These are phyloP conservation scores for Hysterangium stoloniferum DNA, from an alignment of 768 basidiomycete genomes.

Conservation along the genomic window DNA sequence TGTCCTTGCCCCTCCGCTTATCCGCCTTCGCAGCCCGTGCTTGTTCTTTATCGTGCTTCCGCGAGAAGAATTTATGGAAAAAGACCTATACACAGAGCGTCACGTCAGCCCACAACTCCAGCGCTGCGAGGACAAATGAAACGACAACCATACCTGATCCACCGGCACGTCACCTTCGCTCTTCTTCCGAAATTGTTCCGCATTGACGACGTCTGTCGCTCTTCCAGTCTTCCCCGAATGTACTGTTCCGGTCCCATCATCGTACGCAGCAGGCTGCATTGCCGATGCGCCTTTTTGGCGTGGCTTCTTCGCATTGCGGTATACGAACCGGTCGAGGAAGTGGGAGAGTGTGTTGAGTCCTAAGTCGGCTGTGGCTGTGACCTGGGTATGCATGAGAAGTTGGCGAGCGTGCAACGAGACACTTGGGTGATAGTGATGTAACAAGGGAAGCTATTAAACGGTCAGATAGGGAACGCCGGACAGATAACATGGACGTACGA, in stretches of 20 bases:
- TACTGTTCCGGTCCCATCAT: slow-evolving; percentile 66
- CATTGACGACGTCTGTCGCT: slow-evolving; percentile 52
- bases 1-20: slow-evolving; percentile 35
- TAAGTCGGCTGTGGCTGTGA: slow-evolving; percentile 82
- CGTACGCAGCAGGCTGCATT: slow-evolving; percentile 84
- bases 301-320: slow-evolving; percentile 85
- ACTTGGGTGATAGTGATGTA: slow-evolving; percentile 86
- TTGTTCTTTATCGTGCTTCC: slow-evolving; percentile 52
- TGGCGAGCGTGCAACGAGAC: slow-evolving; percentile 81
- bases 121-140: not conserved
- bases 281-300: slow-evolving; percentile 72
- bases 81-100: slow-evolving; percentile 48
- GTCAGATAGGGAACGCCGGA: not conserved
- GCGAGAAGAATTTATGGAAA: slow-evolving; percentile 84
- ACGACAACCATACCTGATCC: slow-evolving; percentile 59
- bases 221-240: slow-evolving; percentile 49
- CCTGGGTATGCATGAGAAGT: slow-evolving; percentile 59
- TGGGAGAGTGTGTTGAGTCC: slow-evolving; percentile 88
- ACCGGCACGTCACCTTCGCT: slow-evolving; percentile 68
- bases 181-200: slow-evolving; percentile 64
- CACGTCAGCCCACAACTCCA: slow-evolving; percentile 1
- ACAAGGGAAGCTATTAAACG: slow-evolving; percentile 54
- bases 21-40: slow-evolving; percentile 40
- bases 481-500: slow-evolving; percentile 43
- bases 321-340: slow-evolving; percentile 96